phyloP scores from a whole-genome alignment of 2,329 filamentous ascomycete genomes.

The Diaporthe aspalathi region DNA sequence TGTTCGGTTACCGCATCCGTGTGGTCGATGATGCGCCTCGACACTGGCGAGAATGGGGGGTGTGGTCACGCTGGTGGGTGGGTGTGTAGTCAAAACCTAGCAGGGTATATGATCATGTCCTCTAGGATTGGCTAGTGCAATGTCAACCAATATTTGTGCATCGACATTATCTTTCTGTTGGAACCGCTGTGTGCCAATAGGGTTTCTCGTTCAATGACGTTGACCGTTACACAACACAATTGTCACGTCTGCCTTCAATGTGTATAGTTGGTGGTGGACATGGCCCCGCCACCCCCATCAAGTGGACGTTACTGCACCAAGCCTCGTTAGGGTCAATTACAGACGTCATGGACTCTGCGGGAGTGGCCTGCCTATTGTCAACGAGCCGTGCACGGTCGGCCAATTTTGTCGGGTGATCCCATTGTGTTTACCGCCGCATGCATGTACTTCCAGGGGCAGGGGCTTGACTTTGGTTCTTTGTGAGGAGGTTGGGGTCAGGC shows the following conservation, averaged over 20 bases:
- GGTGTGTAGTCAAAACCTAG: not conserved
- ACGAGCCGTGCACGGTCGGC: slow-evolving; percentile 1
- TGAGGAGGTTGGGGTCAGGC: not conserved
- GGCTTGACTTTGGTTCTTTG: slow-evolving; percentile 11
- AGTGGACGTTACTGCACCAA: not conserved
- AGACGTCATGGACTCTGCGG: slow-evolving; percentile 17
- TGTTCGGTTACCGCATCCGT: not conserved
- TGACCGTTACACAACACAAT: slow-evolving; percentile 14
- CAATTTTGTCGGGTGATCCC: not conserved
- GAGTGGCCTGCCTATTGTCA: not conserved
- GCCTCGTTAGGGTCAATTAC: not conserved
- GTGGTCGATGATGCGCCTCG: slow-evolving; percentile 8
- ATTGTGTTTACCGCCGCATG: slow-evolving; percentile 3
- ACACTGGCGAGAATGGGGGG: not conserved
- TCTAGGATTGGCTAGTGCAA: not conserved
- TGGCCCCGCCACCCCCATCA: slow-evolving; percentile 7
- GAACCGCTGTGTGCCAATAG: slow-evolving; percentile 20
- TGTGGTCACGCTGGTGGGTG: not conserved
- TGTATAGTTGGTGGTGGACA: slow-evolving; percentile 6
- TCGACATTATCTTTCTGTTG: not conserved
- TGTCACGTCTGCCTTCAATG: not conserved
- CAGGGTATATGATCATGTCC: not conserved
- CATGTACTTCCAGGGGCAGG: slow-evolving; percentile 20
- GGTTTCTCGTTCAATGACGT: slow-evolving; percentile 22
- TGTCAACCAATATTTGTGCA: not conserved